phyloP scores from a whole-genome alignment of 208 protist species.

The Crithidia expoeki region DNA sequence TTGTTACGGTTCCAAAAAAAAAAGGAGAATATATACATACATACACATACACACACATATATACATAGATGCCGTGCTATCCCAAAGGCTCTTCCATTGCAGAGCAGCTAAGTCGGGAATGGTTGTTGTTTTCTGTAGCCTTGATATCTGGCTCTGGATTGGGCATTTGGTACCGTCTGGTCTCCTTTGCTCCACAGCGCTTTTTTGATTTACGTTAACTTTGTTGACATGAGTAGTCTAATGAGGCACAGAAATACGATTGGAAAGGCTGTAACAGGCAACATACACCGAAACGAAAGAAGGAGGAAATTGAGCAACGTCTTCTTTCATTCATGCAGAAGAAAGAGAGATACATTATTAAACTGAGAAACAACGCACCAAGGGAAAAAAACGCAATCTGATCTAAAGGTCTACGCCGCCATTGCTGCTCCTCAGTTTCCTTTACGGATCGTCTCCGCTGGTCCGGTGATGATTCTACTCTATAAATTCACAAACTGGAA shows the following conservation, averaged over 20 bases:
- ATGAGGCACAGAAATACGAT: background rate
- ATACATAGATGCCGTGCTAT: too few species aligned
- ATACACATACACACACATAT: too few species aligned
- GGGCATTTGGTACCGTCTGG: too few species aligned
- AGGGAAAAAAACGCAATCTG: background rate
- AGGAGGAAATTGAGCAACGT: background rate
- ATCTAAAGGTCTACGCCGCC: background rate
- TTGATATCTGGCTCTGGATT: too few species aligned
- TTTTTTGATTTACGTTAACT: background rate
- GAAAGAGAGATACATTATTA: too few species aligned
- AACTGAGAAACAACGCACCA: background rate
- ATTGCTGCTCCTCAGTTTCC: background rate
- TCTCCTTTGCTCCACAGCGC: too few species aligned
- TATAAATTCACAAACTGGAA: background rate
- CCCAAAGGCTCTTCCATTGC: too few species aligned
- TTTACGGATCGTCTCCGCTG: background rate
- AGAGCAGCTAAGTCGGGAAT: too few species aligned
- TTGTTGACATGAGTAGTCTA: constrained; percentile 7
- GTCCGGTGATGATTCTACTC: background rate
- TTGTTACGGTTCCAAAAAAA: too few species aligned
- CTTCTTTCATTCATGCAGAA: too few species aligned
- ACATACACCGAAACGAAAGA: constrained; percentile 4
- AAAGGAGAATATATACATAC: too few species aligned
- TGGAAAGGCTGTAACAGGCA: background rate
- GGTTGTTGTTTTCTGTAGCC: too few species aligned